phyloP scores from a whole-genome alignment of 78 protist genomes.

The Dictyostelium citrinum region DNA sequence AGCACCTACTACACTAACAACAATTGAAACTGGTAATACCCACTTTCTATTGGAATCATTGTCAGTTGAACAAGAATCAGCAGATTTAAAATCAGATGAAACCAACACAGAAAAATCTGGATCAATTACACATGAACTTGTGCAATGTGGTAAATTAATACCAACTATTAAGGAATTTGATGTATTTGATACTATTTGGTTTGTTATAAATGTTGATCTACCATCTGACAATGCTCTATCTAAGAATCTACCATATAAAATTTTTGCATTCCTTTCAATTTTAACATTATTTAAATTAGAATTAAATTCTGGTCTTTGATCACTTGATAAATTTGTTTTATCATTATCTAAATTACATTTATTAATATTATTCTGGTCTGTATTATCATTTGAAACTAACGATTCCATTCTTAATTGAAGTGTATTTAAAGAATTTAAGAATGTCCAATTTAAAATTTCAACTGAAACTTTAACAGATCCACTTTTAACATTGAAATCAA shows the following conservation, averaged over 20 bases:
- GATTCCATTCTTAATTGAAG: not conserved
- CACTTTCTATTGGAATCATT: too few relatives aligned
- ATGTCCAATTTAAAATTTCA: not conserved
- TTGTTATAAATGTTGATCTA: not conserved
- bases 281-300: not conserved
- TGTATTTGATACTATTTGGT: not conserved
- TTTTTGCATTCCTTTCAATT: slow-evolving; percentile 3
- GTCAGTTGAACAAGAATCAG: too few relatives aligned
- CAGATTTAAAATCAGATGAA: too few relatives aligned
- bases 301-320: not conserved
- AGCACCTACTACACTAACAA: too few relatives aligned
- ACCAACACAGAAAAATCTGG: too few relatives aligned
- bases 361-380: too few relatives aligned
- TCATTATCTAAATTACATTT: not conserved
- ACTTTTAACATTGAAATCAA: not conserved
- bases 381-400: not conserved
- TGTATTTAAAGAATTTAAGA: not conserved
- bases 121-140: too few relatives aligned
- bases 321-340: not conserved
- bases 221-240: not conserved
- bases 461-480: not conserved
- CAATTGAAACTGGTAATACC: too few relatives aligned
- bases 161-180: not conserved
- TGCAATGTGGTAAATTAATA: not conserved
- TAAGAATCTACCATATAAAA: not conserved